Conservation (phyloP, 306 rosid species). For the Rosa persica region DNA sequence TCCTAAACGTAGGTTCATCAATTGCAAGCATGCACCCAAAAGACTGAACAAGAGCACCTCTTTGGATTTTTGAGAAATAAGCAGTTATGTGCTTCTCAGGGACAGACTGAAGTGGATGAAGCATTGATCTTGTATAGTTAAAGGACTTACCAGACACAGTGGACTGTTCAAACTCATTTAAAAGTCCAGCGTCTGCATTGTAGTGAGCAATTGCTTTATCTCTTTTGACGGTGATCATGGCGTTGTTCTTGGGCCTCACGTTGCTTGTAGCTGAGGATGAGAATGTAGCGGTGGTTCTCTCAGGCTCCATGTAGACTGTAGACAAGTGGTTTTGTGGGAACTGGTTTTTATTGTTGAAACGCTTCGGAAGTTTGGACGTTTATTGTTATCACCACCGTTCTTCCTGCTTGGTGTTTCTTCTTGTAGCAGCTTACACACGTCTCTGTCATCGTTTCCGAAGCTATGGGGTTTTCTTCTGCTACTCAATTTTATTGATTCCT, state of each 20-base stretch:
- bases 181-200: conserved; percentile 63
- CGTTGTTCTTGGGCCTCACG: conserved; percentile 23
- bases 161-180: conserved; percentile 68
- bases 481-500: background rate
- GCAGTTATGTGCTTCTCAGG: conserved; percentile 58
- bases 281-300: conserved; percentile 23
- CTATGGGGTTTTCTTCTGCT: background rate
- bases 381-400: conserved; percentile 6
- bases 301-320: conserved; percentile 29
- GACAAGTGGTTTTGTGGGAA: background rate
- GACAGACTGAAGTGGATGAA: conserved; percentile 44
- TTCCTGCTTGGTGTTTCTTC: background rate
- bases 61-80: conserved; percentile 64
- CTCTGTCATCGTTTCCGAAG: conserved; percentile 24
- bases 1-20: conserved; percentile 53
- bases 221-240: background rate
- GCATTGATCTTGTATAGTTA: conserved; percentile 53
- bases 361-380: background rate
- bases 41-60: conserved; percentile 73
- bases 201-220: conserved; percentile 48
- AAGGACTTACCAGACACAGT: conserved; percentile 61
- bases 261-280: conserved; percentile 60
- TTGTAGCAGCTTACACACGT: conserved; percentile 22
- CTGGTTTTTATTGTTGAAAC: background rate
- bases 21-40: conserved; percentile 74